Evolutionary conservation across 2,329 filamentous ascomycete species (phyloP), one percentile per base, ranked within the genome.

Genomic region (Trichoderma sp.): DNA sequence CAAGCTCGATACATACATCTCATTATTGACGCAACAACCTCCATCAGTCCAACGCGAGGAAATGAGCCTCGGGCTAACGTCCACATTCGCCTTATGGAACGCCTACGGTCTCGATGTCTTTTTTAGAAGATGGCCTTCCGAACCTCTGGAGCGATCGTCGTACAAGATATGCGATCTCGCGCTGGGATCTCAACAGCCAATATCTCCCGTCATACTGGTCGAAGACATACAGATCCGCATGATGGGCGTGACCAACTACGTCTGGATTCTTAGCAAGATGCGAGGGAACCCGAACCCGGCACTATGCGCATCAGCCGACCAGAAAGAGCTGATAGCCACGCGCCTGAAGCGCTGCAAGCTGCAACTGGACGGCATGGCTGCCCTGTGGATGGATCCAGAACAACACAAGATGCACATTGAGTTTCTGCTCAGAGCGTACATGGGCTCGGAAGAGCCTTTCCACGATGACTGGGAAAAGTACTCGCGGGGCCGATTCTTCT

Each of bases 1-100:
- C 68, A 82, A 82, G 64, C 73, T 83, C 31, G 82, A 83, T 68
- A 62, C 74, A 0, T 82, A 80, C 35, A 59, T 83, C 8, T 79
- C 79, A 35, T 72, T 77, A 8, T 73, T 75, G 37, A 77, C 64
- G 68, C 73, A 73, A 65, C 76, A 82, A 57, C 74, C 80, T 1
- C 74, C 77, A 0, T 63, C 76, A 0, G 68, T 83, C 0, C 74
- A 76, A 5, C 68, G 76, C 1, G 79, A 82, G 68, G 82, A 83
- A 65, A 70, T 83, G 0, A 77, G 81, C 16, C 72, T 80, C 5
- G 72, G 76, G 0, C 66, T 82, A 13, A 75, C 78, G 2, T 75
- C 73, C 0, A 79, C 81, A 0, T 80, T 77, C 40, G 74, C 77
- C 1, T 69, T 79, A 5, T 83, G 77, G 76, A 81, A 83, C 65